A percentile compares a stretch with the other conserved stretches of the same genome.
Evolutionary conservation across 2,329 filamentous ascomycete species (phyloP).

Genomic region (Ophiostoma piceae): DNA sequence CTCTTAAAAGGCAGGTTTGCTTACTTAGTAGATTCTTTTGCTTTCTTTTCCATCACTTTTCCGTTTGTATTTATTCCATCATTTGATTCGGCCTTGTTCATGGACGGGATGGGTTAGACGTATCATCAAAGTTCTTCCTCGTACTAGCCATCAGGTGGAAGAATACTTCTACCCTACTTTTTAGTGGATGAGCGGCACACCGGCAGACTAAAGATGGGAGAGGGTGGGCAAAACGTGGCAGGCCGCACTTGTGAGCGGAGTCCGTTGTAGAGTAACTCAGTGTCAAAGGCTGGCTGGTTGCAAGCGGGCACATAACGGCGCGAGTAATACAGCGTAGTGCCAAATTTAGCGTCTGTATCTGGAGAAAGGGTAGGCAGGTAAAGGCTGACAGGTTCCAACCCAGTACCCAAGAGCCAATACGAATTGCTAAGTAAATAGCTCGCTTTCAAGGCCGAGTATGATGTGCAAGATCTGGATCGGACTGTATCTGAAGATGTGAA

Average conservation of each 20-base stretch:
- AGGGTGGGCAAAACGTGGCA: constrained; percentile 5
- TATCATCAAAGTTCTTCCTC: not conserved
- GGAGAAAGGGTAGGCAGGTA: not conserved
- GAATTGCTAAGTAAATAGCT: not conserved
- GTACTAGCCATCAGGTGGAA: not conserved
- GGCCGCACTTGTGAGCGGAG: constrained; percentile 6
- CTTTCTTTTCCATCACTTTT: too few relatives aligned
- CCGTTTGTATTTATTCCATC: too few relatives aligned
- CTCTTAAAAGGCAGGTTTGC: too few relatives aligned
- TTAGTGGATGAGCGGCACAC: not conserved
- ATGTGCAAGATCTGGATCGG: not conserved
- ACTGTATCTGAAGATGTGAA: not conserved
- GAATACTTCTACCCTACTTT: not conserved
- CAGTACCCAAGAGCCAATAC: not conserved
- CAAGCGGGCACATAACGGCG: not conserved
- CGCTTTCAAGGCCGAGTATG: not conserved
- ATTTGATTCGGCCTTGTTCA: not conserved
- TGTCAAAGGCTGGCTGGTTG: not conserved
- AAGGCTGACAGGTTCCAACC: not conserved
- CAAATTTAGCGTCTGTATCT: not conserved
- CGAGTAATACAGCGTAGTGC: constrained; percentile 2
- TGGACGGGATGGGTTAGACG: not conserved
- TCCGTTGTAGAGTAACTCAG: not conserved
- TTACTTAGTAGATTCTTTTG: too few relatives aligned
- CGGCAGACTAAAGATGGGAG: not conserved